Evolutionary conservation across 208 protist species (phyloP).

Genomic region (Borovskyia barvae): DNA sequence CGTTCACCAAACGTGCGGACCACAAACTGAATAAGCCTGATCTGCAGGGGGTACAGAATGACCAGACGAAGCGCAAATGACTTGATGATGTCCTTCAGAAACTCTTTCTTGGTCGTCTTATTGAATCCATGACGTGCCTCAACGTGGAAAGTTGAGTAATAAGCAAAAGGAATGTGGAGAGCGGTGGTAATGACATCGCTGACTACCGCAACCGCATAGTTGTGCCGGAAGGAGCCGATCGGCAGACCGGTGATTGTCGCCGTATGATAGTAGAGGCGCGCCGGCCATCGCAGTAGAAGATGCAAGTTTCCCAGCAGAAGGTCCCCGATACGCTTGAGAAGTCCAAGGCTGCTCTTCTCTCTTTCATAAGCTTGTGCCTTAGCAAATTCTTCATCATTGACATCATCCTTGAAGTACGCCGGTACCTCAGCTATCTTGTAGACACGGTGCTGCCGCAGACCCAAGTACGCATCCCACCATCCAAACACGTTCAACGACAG

Average conservation of each 20-base stretch:
- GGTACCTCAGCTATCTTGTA: slow-evolving; percentile 14
- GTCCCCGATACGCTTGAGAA: slow-evolving; percentile 34
- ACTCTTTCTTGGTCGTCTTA: slow-evolving; percentile 71
- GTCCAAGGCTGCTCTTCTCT: slow-evolving; percentile 27
- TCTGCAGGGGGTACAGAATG: slow-evolving; percentile 47
- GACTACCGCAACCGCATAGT: slow-evolving; percentile 35
- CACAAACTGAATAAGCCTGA: slow-evolving; percentile 54
- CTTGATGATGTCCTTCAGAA: slow-evolving; percentile 68
- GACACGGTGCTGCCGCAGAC: slow-evolving; percentile 40
- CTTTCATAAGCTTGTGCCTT: slow-evolving; percentile 43
- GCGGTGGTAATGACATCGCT: slow-evolving; percentile 39
- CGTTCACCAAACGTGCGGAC: slow-evolving; percentile 66
- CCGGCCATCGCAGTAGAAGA: slow-evolving; percentile 34
- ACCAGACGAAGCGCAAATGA: slow-evolving; percentile 43
- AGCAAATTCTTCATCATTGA: slow-evolving; percentile 43
- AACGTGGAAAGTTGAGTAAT: slow-evolving; percentile 82
- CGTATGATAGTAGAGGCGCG: slow-evolving; percentile 40
- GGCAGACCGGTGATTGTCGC: slow-evolving; percentile 15
- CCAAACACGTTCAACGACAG: slow-evolving; percentile 43
- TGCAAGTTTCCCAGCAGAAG: slow-evolving; percentile 27
- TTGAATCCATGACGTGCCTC: slow-evolving; percentile 89
- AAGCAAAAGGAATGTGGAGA: slow-evolving; percentile 57
- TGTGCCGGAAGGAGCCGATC: slow-evolving; percentile 56
- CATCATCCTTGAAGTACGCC: slow-evolving; percentile 20
- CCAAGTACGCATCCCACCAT: slow-evolving; percentile 56